Evolutionary conservation across 306 rosid genomes (phyloP).

Genomic region (Dicorynia guianensis): DNA sequence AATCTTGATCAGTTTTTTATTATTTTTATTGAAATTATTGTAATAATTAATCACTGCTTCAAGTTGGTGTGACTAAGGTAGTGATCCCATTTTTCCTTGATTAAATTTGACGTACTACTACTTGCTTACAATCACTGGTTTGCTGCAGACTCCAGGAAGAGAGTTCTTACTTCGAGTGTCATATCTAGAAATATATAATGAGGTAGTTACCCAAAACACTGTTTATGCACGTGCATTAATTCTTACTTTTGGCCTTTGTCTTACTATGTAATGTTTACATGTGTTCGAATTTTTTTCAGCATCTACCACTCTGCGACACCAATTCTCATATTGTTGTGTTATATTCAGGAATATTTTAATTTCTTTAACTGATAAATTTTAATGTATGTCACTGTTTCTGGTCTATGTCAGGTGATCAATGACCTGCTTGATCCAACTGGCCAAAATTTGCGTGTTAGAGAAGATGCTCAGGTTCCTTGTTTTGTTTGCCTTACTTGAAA

Average conservation of each 20-base stretch:
- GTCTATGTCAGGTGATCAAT: constrained; percentile 84
- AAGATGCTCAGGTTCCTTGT: constrained; percentile 91
- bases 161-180: constrained; percentile 98
- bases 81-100: constrained; percentile 19
- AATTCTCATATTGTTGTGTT: constrained; percentile 6
- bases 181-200: constrained; percentile 95
- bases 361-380: constrained; percentile 39
- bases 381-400: constrained; percentile 31
- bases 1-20: not conserved
- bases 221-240: not conserved
- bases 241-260: not conserved
- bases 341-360: not conserved
- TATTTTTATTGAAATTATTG: not conserved
- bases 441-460: constrained; percentile 98
- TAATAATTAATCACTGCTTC: constrained; percentile 27
- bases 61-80: constrained; percentile 2
- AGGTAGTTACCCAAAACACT: constrained; percentile 59
- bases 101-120: not conserved
- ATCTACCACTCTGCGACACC: constrained; percentile 6
- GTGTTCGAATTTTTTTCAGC: not conserved
- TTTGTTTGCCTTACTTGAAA: constrained; percentile 30
- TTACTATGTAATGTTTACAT: too few species aligned
- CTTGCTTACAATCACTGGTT: constrained; percentile 36
- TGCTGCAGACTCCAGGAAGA: constrained; percentile 94
- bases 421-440: constrained; percentile 99